Evolutionary conservation across 2,329 filamentous ascomycete genomes (phyloP).

Genomic region (Clonostachys solani): DNA sequence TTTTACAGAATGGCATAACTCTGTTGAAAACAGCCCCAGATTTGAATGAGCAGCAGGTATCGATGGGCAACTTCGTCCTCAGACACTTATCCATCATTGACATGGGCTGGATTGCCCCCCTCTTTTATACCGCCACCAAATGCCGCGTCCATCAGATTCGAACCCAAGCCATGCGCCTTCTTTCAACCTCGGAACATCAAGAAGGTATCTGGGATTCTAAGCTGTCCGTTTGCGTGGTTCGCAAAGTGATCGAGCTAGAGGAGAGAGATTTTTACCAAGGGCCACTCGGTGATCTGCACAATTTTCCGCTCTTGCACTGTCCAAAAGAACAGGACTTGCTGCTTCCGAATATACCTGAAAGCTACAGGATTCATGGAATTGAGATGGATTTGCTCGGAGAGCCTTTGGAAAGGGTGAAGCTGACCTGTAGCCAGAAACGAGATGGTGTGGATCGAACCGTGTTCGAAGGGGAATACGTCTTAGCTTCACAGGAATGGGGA

Average conservation of each 20-base stretch:
- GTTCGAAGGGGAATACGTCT: too few species aligned
- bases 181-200: slow-evolving; percentile 20
- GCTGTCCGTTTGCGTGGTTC: slow-evolving; percentile 20
- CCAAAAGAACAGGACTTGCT: too few species aligned
- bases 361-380: too few species aligned
- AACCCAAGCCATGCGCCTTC: slow-evolving; percentile 24
- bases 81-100: slow-evolving; percentile 23
- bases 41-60: too few species aligned
- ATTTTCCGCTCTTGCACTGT: too few species aligned
- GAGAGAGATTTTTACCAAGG: slow-evolving; percentile 12
- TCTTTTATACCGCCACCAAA: slow-evolving; percentile 41
- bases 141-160: slow-evolving; percentile 37
- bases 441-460: too few species aligned
- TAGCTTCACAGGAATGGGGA: too few species aligned
- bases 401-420: too few species aligned
- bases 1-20: slow-evolving; percentile 15
- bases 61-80: not conserved
- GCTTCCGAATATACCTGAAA: too few species aligned
- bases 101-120: slow-evolving; percentile 36
- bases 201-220: slow-evolving; percentile 36
- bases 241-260: slow-evolving; percentile 31
- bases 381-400: too few species aligned
- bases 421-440: too few species aligned
- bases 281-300: not conserved
- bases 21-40: not conserved